Conservation (phyloP, 805 yeast species). For the Candida taoyuanica region DNA sequence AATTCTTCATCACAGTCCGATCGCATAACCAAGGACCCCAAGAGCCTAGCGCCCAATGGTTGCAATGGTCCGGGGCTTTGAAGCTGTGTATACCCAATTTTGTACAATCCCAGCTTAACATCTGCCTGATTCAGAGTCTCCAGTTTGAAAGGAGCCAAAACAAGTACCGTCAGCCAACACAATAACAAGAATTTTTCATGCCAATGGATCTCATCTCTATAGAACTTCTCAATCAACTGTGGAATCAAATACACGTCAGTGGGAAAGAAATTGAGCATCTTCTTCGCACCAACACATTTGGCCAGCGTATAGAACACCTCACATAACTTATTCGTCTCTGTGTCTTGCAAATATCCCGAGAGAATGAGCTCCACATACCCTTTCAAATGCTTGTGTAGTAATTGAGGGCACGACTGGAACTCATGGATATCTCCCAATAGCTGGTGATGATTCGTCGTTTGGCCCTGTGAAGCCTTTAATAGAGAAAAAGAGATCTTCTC, state of each 20-base stretch:
- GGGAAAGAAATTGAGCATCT: constrained; percentile 52
- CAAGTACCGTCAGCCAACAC: constrained; percentile 68
- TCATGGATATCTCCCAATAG: constrained; percentile 33
- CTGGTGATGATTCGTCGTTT: background rate
- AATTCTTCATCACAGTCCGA: constrained; percentile 18
- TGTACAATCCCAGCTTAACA: constrained; percentile 32
- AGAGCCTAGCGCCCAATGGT: constrained; percentile 28
- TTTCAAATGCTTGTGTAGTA: constrained; percentile 39
- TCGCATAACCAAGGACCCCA: constrained; percentile 29
- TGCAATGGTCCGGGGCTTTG: constrained; percentile 37
- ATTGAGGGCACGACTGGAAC: constrained; percentile 50
- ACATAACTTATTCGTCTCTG: constrained; percentile 1
- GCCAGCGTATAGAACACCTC: constrained; percentile 52
- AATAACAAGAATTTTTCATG: constrained; percentile 45
- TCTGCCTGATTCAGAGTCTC: constrained; percentile 30
- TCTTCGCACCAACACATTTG: constrained; percentile 64
- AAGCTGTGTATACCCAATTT: constrained; percentile 10
- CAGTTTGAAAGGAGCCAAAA: constrained; percentile 71
- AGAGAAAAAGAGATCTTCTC: constrained; percentile 2
- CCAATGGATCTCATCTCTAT: constrained; percentile 33
- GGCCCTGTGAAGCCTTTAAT: background rate
- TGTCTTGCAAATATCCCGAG: constrained; percentile 26
- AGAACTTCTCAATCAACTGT: constrained; percentile 17
- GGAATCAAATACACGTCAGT: constrained; percentile 53
- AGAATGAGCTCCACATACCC: constrained; percentile 4